phyloP scores from a whole-genome alignment of 2,329 filamentous ascomycete genomes.

The Colletotrichum chlorophyti region DNA sequence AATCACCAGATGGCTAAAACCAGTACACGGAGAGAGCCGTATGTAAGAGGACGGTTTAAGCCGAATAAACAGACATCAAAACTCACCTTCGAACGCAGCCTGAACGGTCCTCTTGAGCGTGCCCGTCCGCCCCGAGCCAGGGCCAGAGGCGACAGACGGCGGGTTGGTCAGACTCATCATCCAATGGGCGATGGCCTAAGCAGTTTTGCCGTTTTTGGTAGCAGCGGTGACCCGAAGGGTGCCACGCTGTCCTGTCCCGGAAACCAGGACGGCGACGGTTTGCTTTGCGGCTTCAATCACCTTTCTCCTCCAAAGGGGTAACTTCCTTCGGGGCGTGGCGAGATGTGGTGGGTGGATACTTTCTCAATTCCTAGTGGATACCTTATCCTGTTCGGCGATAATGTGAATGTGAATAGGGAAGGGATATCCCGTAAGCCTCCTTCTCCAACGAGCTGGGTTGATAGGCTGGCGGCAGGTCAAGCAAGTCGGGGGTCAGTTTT shows the following conservation, averaged over 20 bases:
- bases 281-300: too few relatives aligned
- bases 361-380: slow-evolving; percentile 4
- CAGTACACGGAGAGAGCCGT: neutral
- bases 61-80: slow-evolving; percentile 24
- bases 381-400: slow-evolving; percentile 11
- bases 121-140: slow-evolving; percentile 50
- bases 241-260: slow-evolving; percentile 9
- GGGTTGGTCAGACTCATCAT: slow-evolving; percentile 63
- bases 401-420: slow-evolving; percentile 2
- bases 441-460: too few relatives aligned
- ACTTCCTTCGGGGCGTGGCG: too few relatives aligned
- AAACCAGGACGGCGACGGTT: slow-evolving; percentile 10
- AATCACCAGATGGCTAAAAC: too few relatives aligned
- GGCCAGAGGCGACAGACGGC: slow-evolving; percentile 55
- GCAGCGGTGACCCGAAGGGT: too few relatives aligned
- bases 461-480: too few relatives aligned
- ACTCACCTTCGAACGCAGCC: slow-evolving; percentile 66
- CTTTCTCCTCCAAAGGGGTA: too few relatives aligned
- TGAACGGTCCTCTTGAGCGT: slow-evolving; percentile 65
- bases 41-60: neutral
- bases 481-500: neutral
- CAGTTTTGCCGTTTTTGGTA: too few relatives aligned
- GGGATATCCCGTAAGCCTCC: neutral
- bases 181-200: too few relatives aligned
- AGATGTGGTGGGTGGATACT: too few relatives aligned